Percentiles rank a stretch among this genome's conserved stretches.
These are phyloP conservation scores for Lagenaria siceraria DNA, from an alignment of 306 rosid species.

Conservation along the genomic window DNA sequence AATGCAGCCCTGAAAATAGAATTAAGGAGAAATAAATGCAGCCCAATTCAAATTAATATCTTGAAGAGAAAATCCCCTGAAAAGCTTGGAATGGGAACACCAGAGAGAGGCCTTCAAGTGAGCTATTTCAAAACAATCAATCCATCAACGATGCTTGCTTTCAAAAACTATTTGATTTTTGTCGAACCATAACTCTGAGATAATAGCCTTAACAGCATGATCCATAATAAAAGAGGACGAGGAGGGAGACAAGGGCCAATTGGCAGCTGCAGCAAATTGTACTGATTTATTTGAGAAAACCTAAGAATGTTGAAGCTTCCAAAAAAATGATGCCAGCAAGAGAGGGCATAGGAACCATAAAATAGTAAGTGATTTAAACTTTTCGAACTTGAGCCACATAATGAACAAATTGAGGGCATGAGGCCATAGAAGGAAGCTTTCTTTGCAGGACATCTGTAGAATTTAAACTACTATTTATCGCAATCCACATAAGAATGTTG, in stretches of 20 bases:
- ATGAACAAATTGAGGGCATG: background rate
- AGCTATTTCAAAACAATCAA: background rate
- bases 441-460: background rate
- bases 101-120: background rate
- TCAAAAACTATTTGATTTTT: background rate
- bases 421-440: background rate
- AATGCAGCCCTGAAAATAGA: too few relatives aligned
- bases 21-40: too few relatives aligned
- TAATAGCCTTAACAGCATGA: background rate
- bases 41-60: background rate
- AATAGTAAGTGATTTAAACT: background rate
- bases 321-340: background rate
- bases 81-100: background rate
- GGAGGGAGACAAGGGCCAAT: background rate
- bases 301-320: background rate
- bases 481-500: background rate
- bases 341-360: background rate
- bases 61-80: background rate
- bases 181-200: background rate
- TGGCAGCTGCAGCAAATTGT: too few relatives aligned
- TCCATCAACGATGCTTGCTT: background rate
- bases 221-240: background rate
- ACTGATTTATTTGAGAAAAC: too few relatives aligned
- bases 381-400: background rate
- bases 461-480: too few relatives aligned